phyloP scores from a whole-genome alignment of 2,329 filamentous ascomycete species.

The Aspergillus tanneri region DNA sequence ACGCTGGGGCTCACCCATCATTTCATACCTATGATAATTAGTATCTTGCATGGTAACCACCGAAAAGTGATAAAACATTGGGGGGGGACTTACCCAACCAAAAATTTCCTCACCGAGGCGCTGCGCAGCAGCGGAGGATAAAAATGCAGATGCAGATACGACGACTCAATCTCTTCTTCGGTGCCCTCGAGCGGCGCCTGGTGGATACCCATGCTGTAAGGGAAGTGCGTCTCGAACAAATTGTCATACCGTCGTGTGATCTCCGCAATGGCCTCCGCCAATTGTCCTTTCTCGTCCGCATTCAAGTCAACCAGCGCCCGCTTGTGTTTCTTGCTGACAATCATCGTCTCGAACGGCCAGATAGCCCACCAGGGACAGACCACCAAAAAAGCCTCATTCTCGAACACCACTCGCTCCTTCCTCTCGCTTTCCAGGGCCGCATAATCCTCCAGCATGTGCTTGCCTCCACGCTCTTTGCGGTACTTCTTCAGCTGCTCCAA shows the following conservation, averaged over 20 bases:
- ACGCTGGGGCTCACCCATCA: conserved; percentile 95
- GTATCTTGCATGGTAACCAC: conserved; percentile 6
- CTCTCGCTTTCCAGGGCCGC: conserved; percentile 78
- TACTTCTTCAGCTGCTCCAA: conserved; percentile 77
- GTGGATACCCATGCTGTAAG: conserved; percentile 95
- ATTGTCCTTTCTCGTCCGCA: conserved; percentile 65
- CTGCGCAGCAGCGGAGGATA: conserved; percentile 91
- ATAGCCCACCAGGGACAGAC: conserved; percentile 97
- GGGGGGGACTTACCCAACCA: conserved; percentile 66
- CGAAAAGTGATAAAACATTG: not conserved
- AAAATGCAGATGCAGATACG: conserved; percentile 96
- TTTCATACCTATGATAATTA: conserved; percentile 63
- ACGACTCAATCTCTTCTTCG: conserved; percentile 78
- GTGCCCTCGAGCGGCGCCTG: conserved; percentile 85
- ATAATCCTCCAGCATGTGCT: conserved; percentile 82
- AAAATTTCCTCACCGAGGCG: conserved; percentile 90
- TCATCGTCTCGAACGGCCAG: conserved; percentile 95
- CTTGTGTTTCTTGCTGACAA: conserved; percentile 80
- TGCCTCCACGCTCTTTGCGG: conserved; percentile 66
- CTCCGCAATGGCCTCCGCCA: conserved; percentile 84
- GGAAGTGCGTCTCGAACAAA: conserved; percentile 92
- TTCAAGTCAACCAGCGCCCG: conserved; percentile 80
- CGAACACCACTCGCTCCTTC: conserved; percentile 80
- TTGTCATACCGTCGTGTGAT: conserved; percentile 93
- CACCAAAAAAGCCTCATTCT: conserved; percentile 80